Evolutionary conservation across 1,284 basidiomycete species (phyloP), one percentile per base, ranked within the genome.

Genomic region (Moesziomyces sp.): DNA sequence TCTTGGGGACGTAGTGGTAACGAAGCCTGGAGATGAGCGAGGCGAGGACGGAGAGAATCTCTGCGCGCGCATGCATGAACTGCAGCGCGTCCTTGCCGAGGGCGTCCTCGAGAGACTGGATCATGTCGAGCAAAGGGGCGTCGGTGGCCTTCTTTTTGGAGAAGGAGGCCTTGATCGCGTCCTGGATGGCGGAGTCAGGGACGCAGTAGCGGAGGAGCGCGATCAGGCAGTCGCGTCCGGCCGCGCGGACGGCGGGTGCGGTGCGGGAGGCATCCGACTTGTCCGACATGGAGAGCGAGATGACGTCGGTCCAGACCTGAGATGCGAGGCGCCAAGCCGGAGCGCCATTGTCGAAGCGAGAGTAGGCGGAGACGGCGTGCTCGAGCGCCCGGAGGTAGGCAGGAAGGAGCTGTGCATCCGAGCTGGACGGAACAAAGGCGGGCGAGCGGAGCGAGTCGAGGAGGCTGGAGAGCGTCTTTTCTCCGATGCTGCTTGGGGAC

Each of bases 321-420:
- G 80, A 77, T 16, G 76, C 53, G 14, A 76, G 52, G 21, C 35
- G 48, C 81, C 80, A 82, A 9, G 77, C 77, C 9, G 69, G 61
- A 30, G 52, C 13, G 24, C 74, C 74, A 4, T 63, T 42, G 42
- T 68, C 67, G 33, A 74, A 70, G n/a, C 79, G 76, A 18, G 82
- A 75, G 58, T 74, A 80, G 23, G 82, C 74, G 18, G 79, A 77
- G 64, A 84, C 70, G 48, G 79, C 78, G 45, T 76, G 58, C 50
- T 81, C 79, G 21, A 84, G 62, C 3, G 80, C 80, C 26, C 74
- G 64, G 3, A 84, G 66, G 61, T 83, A 84, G 42, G 82, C 60
- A 5, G 81, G 79, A 8, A 83, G 71, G 19, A 82, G 65, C 64
- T 84, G 82, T 13, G 75, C 72, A 44, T 84, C 81, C 14, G 69